Percentiles rank a stretch among this genome's conserved stretches.
phyloP scores from a whole-genome alignment of 2,329 filamentous ascomycete genomes.

The Pyrenophora tritici-repentis region DNA sequence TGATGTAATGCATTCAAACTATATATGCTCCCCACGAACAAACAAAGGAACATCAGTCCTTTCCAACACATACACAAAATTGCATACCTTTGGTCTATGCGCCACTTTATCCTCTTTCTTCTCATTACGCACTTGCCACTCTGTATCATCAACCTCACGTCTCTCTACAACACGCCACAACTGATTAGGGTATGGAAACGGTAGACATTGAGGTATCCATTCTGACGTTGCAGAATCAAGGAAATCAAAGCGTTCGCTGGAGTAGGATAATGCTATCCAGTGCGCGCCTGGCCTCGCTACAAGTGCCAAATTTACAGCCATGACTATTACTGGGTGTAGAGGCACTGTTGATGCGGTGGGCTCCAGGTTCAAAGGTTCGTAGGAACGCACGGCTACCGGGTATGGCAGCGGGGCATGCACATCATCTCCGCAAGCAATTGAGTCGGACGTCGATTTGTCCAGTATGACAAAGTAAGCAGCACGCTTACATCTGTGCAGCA shows the following conservation, averaged over 20 bases:
- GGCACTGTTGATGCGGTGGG: slow-evolving; percentile 13
- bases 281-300: slow-evolving; percentile 43
- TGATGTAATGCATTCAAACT: not conserved
- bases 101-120: slow-evolving; percentile 19
- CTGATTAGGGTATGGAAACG: slow-evolving; percentile 45
- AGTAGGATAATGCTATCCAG: slow-evolving; percentile 51
- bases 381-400: slow-evolving; percentile 19
- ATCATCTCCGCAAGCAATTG: slow-evolving; percentile 45
- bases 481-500: slow-evolving; percentile 28
- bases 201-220: slow-evolving; percentile 30
- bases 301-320: slow-evolving; percentile 49
- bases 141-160: slow-evolving; percentile 36
- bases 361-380: slow-evolving; percentile 2
- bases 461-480: slow-evolving; percentile 42
- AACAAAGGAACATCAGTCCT: slow-evolving; percentile 40
- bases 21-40: slow-evolving; percentile 17
- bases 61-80: slow-evolving; percentile 49
- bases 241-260: slow-evolving; percentile 48
- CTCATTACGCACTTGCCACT: slow-evolving; percentile 18
- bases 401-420: slow-evolving; percentile 39
- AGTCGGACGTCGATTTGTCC: slow-evolving; percentile 48
- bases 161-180: slow-evolving; percentile 47
- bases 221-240: slow-evolving; percentile 1
- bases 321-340: slow-evolving; percentile 47
- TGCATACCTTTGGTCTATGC: slow-evolving; percentile 44